phyloP scores from a whole-genome alignment of 1,139 yeast species.

The Saccharomyces hybrid region DNA sequence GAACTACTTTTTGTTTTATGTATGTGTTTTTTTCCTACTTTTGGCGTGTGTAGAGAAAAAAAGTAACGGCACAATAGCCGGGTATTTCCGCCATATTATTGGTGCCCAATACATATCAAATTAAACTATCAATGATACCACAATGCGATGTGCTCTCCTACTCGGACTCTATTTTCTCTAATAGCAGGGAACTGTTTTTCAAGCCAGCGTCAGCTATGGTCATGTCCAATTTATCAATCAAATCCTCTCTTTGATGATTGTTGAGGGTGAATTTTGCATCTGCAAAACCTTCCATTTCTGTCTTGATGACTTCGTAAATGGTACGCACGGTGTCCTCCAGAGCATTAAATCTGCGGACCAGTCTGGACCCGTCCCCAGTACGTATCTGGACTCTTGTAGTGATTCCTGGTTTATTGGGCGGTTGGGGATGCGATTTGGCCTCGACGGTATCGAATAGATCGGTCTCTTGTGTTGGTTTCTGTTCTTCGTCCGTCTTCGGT shows the following conservation, averaged over 20 bases:
- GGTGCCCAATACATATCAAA: not conserved
- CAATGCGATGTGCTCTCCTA: not conserved
- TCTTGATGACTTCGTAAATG: slow-evolving; percentile 53
- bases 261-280: slow-evolving; percentile 54
- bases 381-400: slow-evolving; percentile 81
- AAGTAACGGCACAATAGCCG: not conserved
- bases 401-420: slow-evolving; percentile 44
- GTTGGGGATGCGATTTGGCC: slow-evolving; percentile 52
- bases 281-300: slow-evolving; percentile 39
- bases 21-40: not conserved
- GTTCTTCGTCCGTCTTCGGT: slow-evolving; percentile 14
- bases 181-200: slow-evolving; percentile 69
- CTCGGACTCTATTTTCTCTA: slow-evolving; percentile 40
- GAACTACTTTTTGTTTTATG: not conserved
- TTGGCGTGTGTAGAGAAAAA: not conserved
- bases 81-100: not conserved
- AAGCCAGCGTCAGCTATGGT: slow-evolving; percentile 72
- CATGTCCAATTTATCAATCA: slow-evolving; percentile 49
- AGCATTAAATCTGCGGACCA: slow-evolving; percentile 60
- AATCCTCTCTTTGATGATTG: slow-evolving; percentile 53
- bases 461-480: slow-evolving; percentile 18
- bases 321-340: slow-evolving; percentile 50
- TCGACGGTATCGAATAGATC: slow-evolving; percentile 30
- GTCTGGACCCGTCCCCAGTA: slow-evolving; percentile 76
- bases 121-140: not conserved